A percentile compares a stretch with the other conserved stretches of the same genome.
Evolutionary conservation across 2,329 filamentous ascomycete species (phyloP).

Genomic region (Colletotrichum brevisporum): DNA sequence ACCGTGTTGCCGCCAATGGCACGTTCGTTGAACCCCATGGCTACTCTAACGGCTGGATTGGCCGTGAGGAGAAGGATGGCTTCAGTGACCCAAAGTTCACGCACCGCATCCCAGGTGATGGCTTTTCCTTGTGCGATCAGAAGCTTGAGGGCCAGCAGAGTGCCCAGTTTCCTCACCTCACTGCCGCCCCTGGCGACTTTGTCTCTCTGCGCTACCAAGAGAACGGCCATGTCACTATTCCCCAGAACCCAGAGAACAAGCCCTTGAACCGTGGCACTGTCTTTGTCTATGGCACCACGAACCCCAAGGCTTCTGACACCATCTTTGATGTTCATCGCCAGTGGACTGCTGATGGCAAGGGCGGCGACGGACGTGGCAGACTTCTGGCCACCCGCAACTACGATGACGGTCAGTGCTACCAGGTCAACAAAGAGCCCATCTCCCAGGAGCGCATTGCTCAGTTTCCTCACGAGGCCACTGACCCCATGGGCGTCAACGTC

Average conservation of each 20-base stretch:
- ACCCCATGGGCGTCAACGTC: conserved; percentile 70
- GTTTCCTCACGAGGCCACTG: conserved; percentile 65
- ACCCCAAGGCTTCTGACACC: conserved; percentile 66
- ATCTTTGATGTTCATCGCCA: conserved; percentile 76
- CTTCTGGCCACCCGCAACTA: conserved; percentile 85
- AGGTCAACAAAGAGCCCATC: conserved; percentile 75
- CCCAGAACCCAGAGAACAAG: conserved; percentile 69
- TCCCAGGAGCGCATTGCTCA: conserved; percentile 70
- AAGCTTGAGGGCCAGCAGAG: conserved; percentile 17
- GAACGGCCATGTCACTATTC: conserved; percentile 81
- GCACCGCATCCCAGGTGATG: conserved; percentile 73
- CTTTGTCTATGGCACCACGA: conserved; percentile 79
- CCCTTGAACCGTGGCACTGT: conserved; percentile 78
- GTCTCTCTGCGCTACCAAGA: conserved; percentile 79
- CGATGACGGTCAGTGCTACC: conserved; percentile 92
- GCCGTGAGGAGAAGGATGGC: conserved; percentile 62
- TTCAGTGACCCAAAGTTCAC: conserved; percentile 73
- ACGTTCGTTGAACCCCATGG: conserved; percentile 79
- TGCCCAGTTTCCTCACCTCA: conserved; percentile 71
- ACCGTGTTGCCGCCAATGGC: conserved; percentile 79
- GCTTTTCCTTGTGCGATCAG: conserved; percentile 43
- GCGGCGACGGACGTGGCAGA: conserved; percentile 82
- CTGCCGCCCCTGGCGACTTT: conserved; percentile 71
- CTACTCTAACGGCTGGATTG: conserved; percentile 79
- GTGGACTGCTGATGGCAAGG: conserved; percentile 86